A percentile compares a stretch with the other conserved stretches of the same genome.
Evolutionary conservation across 805 yeast species (phyloP).

Genomic region (Saccharomycopsis selenospora): DNA sequence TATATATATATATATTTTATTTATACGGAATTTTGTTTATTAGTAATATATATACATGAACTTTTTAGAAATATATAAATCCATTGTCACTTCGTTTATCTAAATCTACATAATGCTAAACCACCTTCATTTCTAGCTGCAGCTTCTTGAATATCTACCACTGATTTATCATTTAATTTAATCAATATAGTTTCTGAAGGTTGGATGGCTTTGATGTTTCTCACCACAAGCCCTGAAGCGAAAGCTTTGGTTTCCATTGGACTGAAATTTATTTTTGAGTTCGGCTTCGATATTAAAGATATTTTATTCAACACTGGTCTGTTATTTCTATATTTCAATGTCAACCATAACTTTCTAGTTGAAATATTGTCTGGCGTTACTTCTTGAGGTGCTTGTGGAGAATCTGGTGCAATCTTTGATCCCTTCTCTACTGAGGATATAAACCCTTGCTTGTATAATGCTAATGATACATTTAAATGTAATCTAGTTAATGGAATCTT

Average conservation of each 20-base stretch:
- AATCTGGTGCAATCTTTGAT: slow-evolving; percentile 76
- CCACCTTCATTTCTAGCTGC: slow-evolving; percentile 66
- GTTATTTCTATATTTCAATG: slow-evolving; percentile 78
- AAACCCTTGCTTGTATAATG: slow-evolving; percentile 87
- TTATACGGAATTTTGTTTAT: too few relatives aligned
- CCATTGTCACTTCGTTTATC: slow-evolving; percentile 30
- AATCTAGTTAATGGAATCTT: slow-evolving; percentile 76
- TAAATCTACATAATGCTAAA: slow-evolving; percentile 74
- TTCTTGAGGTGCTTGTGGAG: slow-evolving; percentile 47
- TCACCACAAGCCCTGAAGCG: slow-evolving; percentile 67
- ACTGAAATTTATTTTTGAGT: slow-evolving; percentile 59
- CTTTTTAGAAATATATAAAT: background rate
- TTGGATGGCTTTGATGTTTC: slow-evolving; percentile 71
- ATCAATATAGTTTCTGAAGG: slow-evolving; percentile 87
- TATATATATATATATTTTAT: too few relatives aligned
- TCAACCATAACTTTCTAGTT: slow-evolving; percentile 85
- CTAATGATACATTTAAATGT: slow-evolving; percentile 76
- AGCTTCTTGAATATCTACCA: slow-evolving; percentile 82
- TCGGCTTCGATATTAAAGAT: slow-evolving; percentile 77
- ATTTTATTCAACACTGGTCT: slow-evolving; percentile 69
- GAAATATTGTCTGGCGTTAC: slow-evolving; percentile 83
- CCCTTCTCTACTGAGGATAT: slow-evolving; percentile 81
- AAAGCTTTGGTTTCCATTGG: slow-evolving; percentile 60
- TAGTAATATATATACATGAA: background rate
- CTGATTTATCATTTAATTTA: slow-evolving; percentile 40